Evolutionary conservation across 768 basidiomycete genomes (phyloP).

Genomic region (Lentinus brumalis): DNA sequence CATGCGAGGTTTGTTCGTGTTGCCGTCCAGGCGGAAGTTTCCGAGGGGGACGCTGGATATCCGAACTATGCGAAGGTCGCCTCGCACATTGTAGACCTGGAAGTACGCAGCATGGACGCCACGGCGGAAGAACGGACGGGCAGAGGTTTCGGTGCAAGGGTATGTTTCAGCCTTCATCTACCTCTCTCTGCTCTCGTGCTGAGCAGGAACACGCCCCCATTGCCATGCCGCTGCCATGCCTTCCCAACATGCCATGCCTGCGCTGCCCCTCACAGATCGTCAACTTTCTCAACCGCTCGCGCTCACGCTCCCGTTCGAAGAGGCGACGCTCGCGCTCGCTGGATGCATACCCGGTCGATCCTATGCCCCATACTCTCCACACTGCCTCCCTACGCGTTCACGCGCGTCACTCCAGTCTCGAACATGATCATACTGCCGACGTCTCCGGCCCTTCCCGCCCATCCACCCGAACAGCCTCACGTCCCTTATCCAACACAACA

Average conservation of each 20-base stretch:
- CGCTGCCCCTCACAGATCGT: conserved; percentile 47
- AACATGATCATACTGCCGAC: conserved; percentile 20
- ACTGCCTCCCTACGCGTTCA: conserved; percentile 26
- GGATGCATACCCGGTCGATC: conserved; percentile 24
- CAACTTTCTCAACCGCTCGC: conserved; percentile 50
- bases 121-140: conserved; percentile 25
- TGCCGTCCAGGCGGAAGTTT: conserved; percentile 22
- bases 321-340: conserved; percentile 31
- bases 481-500: conserved; percentile 68
- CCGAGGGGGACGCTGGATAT: conserved; percentile 20
- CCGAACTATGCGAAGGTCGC: conserved; percentile 23
- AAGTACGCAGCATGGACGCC: conserved; percentile 24
- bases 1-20: conserved; percentile 13
- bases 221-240: conserved; percentile 5
- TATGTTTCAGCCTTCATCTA: conserved; percentile 16
- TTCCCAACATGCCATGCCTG: conserved; percentile 13
- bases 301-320: conserved; percentile 59
- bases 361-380: conserved; percentile 24
- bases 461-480: conserved; percentile 48
- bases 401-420: conserved; percentile 25
- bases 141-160: conserved; percentile 31
- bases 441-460: conserved; percentile 43
- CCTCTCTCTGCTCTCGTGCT: conserved; percentile 6
- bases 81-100: conserved; percentile 22
- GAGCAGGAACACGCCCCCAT: not conserved